A percentile compares a stretch with the other conserved stretches of the same genome.
phyloP scores from a whole-genome alignment of 768 basidiomycete genomes.

The Boletellus sp. region DNA sequence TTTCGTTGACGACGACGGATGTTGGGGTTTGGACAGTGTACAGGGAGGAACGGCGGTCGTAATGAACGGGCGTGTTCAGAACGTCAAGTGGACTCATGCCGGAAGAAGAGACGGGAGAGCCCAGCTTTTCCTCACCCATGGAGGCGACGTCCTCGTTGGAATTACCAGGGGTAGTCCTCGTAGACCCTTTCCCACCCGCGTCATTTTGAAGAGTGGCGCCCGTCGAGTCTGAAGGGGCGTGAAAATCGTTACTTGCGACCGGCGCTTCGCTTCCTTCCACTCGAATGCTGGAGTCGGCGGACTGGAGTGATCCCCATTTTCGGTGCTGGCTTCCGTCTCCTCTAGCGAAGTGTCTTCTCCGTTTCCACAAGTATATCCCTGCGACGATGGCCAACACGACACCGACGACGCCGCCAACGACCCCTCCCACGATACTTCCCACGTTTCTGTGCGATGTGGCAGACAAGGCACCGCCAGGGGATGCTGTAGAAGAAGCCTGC shows the following conservation, averaged over 20 bases:
- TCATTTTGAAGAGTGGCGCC: conserved; percentile 12
- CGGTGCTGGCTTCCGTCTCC: conserved; percentile 28
- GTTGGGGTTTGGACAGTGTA: conserved; percentile 16
- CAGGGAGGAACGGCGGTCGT: conserved; percentile 18
- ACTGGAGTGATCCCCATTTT: conserved; percentile 29
- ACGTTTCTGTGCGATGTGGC: conserved; percentile 31
- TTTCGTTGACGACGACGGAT: background rate
- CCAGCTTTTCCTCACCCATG: conserved; percentile 23
- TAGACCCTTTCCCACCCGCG: conserved; percentile 13
- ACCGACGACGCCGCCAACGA: conserved; percentile 43
- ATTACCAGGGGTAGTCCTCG: conserved; percentile 12
- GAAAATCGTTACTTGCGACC: conserved; percentile 8
- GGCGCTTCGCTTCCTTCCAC: background rate
- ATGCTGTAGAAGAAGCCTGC: conserved; percentile 11
- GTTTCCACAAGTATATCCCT: conserved; percentile 32
- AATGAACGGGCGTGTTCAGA: conserved; percentile 14
- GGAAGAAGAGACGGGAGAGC: conserved; percentile 13
- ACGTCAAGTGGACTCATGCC: conserved; percentile 19
- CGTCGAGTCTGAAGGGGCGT: conserved; percentile 23
- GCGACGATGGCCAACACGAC: conserved; percentile 32
- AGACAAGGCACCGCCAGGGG: conserved; percentile 13
- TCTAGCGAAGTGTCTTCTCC: conserved; percentile 12
- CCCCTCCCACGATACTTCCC: conserved; percentile 50
- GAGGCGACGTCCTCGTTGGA: conserved; percentile 21
- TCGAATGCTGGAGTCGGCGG: conserved; percentile 16